Evolutionary conservation across 2,329 filamentous ascomycete species (phyloP).

Genomic region (Dactylellina cionopaga): DNA sequence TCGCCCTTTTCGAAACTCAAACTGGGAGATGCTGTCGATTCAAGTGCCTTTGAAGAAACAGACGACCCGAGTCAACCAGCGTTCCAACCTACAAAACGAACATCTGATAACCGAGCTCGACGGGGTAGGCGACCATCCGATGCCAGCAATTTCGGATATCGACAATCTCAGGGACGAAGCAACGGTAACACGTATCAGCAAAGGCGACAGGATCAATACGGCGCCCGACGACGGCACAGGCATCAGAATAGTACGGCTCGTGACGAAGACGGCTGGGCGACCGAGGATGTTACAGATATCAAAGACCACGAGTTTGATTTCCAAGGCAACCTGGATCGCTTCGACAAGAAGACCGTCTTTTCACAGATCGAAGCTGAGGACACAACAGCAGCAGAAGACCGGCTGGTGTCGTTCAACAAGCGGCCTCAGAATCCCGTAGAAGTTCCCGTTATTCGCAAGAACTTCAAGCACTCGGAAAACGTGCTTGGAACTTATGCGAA

Average conservation of each 20-base stretch:
- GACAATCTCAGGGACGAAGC: constrained; percentile 35
- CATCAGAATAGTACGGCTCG: constrained; percentile 60
- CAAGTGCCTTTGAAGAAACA: constrained; percentile 57
- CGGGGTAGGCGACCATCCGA: constrained; percentile 25
- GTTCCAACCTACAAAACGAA: constrained; percentile 28
- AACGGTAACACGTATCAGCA: constrained; percentile 63
- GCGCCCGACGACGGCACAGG: constrained; percentile 63
- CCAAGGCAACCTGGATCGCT: constrained; percentile 85
- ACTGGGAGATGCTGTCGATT: constrained; percentile 54
- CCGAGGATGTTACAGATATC: constrained; percentile 93
- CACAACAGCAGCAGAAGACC: constrained; percentile 84
- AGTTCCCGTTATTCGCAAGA: constrained; percentile 71
- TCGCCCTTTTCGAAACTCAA: constrained; percentile 54
- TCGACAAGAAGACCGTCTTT: constrained; percentile 92
- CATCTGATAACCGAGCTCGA: constrained; percentile 24
- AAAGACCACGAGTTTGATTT: constrained; percentile 96
- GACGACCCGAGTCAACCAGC: constrained; percentile 54
- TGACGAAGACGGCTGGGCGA: constrained; percentile 86
- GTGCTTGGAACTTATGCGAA: constrained; percentile 74
- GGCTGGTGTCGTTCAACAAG: constrained; percentile 90
- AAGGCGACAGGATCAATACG: constrained; percentile 60
- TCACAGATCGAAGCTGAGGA: constrained; percentile 87
- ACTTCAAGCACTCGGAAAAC: constrained; percentile 89
- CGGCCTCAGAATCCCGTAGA: constrained; percentile 64
- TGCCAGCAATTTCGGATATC: constrained; percentile 27